These are phyloP conservation scores for Dysphania ambrosioides DNA, from an alignment of 148 eudicot species.

Conservation along the genomic window DNA sequence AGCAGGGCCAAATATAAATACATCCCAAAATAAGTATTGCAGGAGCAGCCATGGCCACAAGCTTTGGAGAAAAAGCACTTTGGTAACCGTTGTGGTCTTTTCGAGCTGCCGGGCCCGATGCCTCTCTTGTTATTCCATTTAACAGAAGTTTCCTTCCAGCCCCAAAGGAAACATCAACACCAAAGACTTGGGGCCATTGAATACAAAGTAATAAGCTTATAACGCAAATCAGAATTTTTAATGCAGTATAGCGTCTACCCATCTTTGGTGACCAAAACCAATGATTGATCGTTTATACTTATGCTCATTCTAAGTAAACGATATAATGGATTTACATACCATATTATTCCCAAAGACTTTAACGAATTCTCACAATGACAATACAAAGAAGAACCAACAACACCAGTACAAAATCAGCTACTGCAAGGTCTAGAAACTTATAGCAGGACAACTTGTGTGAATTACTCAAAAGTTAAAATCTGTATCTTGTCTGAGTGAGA, in stretches of 20 bases:
- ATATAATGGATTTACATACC: not conserved
- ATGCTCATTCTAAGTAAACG: slow-evolving; percentile 10
- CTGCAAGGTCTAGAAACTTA: not conserved
- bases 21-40: slow-evolving; percentile 63
- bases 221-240: slow-evolving; percentile 32
- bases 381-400: not conserved
- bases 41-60: slow-evolving; percentile 56
- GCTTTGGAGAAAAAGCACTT: slow-evolving; percentile 35
- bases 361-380: not conserved
- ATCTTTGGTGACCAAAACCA: slow-evolving; percentile 26
- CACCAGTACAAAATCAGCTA: not conserved
- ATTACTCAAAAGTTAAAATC: not conserved
- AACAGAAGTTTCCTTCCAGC: slow-evolving; percentile 53
- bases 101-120: slow-evolving; percentile 21
- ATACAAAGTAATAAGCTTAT: slow-evolving; percentile 40
- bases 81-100: slow-evolving; percentile 27
- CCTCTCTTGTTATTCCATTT: slow-evolving; percentile 29
- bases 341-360: not conserved
- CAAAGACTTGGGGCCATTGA: slow-evolving; percentile 29
- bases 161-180: slow-evolving; percentile 9
- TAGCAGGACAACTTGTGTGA: not conserved
- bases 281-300: slow-evolving; percentile 5
- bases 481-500: slow-evolving; percentile 2
- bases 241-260: slow-evolving; percentile 27
- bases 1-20: slow-evolving; percentile 59